phyloP scores from a whole-genome alignment of 2,329 filamentous ascomycete species.

The Diaporthe australafricana region DNA sequence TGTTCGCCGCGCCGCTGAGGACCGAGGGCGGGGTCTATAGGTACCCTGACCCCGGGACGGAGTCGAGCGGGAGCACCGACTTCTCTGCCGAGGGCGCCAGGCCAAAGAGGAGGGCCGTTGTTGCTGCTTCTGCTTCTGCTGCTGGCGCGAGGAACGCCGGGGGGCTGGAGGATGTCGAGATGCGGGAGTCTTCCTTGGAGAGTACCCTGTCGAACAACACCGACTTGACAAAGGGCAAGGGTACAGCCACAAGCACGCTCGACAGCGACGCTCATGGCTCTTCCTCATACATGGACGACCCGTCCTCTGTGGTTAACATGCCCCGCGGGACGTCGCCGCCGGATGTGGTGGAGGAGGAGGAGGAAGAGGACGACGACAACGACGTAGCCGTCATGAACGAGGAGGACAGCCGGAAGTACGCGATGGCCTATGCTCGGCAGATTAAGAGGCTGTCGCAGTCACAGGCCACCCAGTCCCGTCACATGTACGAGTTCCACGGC shows the following conservation, averaged over 20 bases:
- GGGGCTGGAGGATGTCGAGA: conserved; percentile 54
- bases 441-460: conserved; percentile 44
- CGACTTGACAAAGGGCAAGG: conserved; percentile 52
- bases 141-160: conserved; percentile 47
- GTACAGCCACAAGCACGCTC: not conserved
- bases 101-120: not conserved
- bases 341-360: not conserved
- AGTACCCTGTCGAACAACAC: conserved; percentile 71
- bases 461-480: not conserved
- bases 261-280: not conserved
- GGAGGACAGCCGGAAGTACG: conserved; percentile 80
- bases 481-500: not conserved
- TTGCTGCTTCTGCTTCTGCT: conserved; percentile 39
- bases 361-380: not conserved
- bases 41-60: conserved; percentile 65
- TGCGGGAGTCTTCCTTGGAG: conserved; percentile 67
- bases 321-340: conserved; percentile 72
- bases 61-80: conserved; percentile 66
- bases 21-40: conserved; percentile 77
- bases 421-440: conserved; percentile 72
- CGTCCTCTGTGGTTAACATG: conserved; percentile 65
- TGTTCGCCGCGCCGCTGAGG: conserved; percentile 79
- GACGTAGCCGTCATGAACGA: conserved; percentile 75
- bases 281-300: conserved; percentile 23
- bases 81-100: conserved; percentile 46